Evolutionary conservation across 225 moss, liverwort and hornwort genomes (phyloP).

Genomic region (Bryum argenteum): DNA sequence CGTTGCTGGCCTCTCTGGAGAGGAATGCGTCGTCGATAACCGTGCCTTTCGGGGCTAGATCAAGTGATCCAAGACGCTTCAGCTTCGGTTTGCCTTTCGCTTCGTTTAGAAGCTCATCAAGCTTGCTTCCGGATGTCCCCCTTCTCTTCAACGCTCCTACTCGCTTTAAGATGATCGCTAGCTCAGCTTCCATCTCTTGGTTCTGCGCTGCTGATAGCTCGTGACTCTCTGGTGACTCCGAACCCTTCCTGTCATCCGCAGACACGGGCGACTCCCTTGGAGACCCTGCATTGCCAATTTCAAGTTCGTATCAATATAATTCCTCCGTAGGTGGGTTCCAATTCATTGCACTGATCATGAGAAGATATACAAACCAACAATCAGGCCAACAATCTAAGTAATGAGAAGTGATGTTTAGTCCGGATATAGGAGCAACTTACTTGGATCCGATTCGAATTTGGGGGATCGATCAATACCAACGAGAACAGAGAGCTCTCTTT

Average conservation of each 20-base stretch:
- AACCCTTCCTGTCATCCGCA: slow-evolving; percentile 36
- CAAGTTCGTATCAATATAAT: slow-evolving; percentile 3
- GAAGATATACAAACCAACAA: too few relatives aligned
- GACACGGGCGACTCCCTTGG: slow-evolving; percentile 15
- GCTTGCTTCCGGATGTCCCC: slow-evolving; percentile 42
- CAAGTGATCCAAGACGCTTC: slow-evolving; percentile 40
- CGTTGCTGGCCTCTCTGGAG: slow-evolving; percentile 25
- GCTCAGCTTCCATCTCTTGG: slow-evolving; percentile 59
- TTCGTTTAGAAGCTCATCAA: slow-evolving; percentile 50
- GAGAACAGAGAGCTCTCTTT: slow-evolving; percentile 37
- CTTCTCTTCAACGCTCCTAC: slow-evolving; percentile 58
- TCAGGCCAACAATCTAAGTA: too few relatives aligned
- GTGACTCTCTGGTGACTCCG: slow-evolving; percentile 28
- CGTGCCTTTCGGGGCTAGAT: slow-evolving; percentile 30
- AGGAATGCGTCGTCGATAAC: slow-evolving; percentile 32
- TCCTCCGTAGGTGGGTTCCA: not conserved
- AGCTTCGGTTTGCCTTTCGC: slow-evolving; percentile 34
- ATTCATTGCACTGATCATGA: too few relatives aligned
- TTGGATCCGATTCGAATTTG: slow-evolving; percentile 28
- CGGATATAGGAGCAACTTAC: slow-evolving; percentile 30
- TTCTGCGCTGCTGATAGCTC: slow-evolving; percentile 44
- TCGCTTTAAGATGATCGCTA: slow-evolving; percentile 58
- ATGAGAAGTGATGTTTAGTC: not conserved
- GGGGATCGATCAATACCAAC: slow-evolving; percentile 25
- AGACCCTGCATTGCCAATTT: slow-evolving; percentile 31